These are phyloP conservation scores for Nothophaeocryptopus gaeumannii DNA, from an alignment of 2,329 filamentous ascomycete genomes.

Conservation along the genomic window DNA sequence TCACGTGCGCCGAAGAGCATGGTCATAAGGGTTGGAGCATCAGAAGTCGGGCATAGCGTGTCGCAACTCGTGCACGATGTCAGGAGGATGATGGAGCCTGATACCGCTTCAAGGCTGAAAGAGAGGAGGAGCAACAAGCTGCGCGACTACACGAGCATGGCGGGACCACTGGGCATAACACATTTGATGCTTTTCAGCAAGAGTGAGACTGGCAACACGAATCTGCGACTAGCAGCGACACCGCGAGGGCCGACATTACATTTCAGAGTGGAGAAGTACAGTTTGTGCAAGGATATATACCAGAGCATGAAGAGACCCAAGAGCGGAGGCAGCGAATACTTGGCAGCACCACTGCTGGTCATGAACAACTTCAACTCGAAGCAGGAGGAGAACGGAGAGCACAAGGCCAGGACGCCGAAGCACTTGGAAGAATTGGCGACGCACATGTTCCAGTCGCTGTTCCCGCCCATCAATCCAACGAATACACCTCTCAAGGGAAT, in stretches of 20 bases:
- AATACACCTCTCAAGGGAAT: conserved; percentile 88
- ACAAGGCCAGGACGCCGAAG: conserved; percentile 63
- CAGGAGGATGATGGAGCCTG: conserved; percentile 90
- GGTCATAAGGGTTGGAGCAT: conserved; percentile 95
- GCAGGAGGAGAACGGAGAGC: conserved; percentile 39
- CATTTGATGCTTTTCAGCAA: conserved; percentile 92
- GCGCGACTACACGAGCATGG: conserved; percentile 92
- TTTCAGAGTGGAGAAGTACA: conserved; percentile 93
- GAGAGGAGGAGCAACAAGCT: conserved; percentile 85
- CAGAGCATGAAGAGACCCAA: conserved; percentile 79
- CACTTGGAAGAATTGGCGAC: conserved; percentile 91
- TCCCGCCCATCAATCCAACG: conserved; percentile 92
- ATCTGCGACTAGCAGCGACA: conserved; percentile 80
- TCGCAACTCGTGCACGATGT: conserved; percentile 91
- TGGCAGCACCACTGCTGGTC: conserved; percentile 83
- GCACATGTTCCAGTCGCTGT: conserved; percentile 92
- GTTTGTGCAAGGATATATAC: conserved; percentile 84
- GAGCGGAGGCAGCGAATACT: conserved; percentile 75
- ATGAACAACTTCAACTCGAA: conserved; percentile 92
- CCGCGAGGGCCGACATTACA: conserved; percentile 89
- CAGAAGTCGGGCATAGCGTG: conserved; percentile 86
- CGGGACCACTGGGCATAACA: conserved; percentile 85
- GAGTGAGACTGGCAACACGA: conserved; percentile 86
- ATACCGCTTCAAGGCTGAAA: conserved; percentile 83
- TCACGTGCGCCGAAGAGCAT: conserved; percentile 84